Evolutionary conservation across 139 green algal species (phyloP).

Genomic region (Protoeuglena noctilucae): DNA sequence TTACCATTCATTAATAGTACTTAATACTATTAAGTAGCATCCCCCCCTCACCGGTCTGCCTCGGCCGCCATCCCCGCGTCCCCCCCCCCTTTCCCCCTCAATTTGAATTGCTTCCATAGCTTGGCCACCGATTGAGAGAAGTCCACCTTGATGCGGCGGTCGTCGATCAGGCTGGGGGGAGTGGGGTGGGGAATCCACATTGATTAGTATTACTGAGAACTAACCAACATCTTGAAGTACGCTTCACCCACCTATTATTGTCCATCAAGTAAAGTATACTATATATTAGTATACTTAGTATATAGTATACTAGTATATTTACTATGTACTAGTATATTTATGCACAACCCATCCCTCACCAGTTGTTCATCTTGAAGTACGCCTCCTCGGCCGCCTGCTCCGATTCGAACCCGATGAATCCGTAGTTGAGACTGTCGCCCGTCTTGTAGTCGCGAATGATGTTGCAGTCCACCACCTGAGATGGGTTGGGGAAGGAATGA

Average conservation of each 20-base stretch:
- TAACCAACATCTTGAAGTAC: too few species aligned
- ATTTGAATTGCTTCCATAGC: constrained; percentile 84
- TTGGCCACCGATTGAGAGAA: constrained; percentile 83
- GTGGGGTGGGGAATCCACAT: too few species aligned
- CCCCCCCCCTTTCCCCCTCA: constrained; percentile 27
- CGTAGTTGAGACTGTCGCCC: constrained; percentile 87
- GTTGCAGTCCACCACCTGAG: constrained; percentile 67
- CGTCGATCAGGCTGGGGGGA: constrained; percentile 96
- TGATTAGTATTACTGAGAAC: too few species aligned
- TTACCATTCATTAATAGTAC: too few species aligned
- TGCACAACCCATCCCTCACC: too few species aligned
- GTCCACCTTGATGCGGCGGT: constrained; percentile 79
- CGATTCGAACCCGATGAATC: constrained; percentile 75
- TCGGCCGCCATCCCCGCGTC: constrained; percentile 16
- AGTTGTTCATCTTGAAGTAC: constrained; percentile 99
- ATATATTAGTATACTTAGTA: too few species aligned
- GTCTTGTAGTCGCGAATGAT: constrained; percentile 94
- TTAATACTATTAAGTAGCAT: too few species aligned
- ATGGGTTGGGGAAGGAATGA: background rate
- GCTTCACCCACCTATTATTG: too few species aligned
- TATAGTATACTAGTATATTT: too few species aligned
- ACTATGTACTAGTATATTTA: too few species aligned
- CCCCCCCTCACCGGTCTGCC: too few species aligned
- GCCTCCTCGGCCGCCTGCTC: constrained; percentile 69
- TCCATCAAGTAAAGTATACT: too few species aligned